phyloP scores from a whole-genome alignment of 371 early-diverging fungal species.

The Amoeboaphelidium occidentale region DNA sequence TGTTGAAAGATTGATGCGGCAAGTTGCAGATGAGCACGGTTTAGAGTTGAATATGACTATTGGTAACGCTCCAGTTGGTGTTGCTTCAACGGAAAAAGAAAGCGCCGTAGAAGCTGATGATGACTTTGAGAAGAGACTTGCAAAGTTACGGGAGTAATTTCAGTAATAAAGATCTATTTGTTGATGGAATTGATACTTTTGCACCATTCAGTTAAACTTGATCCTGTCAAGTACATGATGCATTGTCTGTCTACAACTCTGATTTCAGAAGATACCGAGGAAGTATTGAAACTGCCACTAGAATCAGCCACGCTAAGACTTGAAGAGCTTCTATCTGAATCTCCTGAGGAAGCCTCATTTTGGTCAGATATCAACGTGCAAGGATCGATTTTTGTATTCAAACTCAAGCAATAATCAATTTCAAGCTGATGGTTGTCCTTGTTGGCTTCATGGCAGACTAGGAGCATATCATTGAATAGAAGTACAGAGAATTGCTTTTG shows the following conservation, averaged over 20 bases:
- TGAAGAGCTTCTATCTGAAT: too few species aligned
- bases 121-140: background rate
- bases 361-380: too few species aligned
- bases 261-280: background rate
- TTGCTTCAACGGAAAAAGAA: conserved; percentile 5
- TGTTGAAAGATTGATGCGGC: conserved; percentile 71
- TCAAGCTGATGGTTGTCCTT: too few species aligned
- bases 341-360: too few species aligned
- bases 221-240: background rate
- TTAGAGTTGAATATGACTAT: conserved; percentile 44
- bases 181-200: background rate
- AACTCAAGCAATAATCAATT: too few species aligned
- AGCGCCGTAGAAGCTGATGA: background rate
- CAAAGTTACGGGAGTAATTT: background rate
- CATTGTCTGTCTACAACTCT: background rate
- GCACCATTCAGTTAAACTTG: background rate
- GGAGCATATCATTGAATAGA: too few species aligned
- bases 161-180: background rate
- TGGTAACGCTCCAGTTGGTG: conserved; percentile 16
- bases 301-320: background rate
- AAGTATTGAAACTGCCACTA: background rate
- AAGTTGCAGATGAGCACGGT: conserved; percentile 81
- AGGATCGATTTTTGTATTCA: too few species aligned
- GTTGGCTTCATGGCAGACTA: too few species aligned
- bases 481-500: background rate